Percentiles rank a stretch among this genome's conserved stretches.
Conservation (phyloP, 345 rosid species). For the Boechera divaricarpa region DNA sequence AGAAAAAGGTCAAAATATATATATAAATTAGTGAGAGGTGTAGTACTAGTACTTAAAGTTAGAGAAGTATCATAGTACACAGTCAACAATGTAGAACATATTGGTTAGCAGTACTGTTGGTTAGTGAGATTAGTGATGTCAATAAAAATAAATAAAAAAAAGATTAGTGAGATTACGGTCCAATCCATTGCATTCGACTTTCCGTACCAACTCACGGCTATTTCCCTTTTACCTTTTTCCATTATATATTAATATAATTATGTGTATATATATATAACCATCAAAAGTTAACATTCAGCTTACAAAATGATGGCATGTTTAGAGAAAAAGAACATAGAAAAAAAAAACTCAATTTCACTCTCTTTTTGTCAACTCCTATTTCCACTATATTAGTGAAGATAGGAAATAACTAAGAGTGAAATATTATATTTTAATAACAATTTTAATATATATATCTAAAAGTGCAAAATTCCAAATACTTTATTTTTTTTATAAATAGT, state of each 20-base stretch:
- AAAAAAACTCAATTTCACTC: neutral
- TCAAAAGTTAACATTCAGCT: slow-evolving; percentile 6
- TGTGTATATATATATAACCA: slow-evolving; percentile 4
- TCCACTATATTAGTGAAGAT: neutral
- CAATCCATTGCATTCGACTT: slow-evolving; percentile 25
- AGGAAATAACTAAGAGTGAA: neutral
- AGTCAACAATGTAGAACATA: slow-evolving; percentile 9
- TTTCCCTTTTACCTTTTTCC: slow-evolving; percentile 26
- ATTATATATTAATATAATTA: neutral
- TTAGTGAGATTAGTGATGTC: no score
- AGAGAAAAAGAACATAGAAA: neutral
- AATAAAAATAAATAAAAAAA: no score
- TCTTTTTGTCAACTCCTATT: neutral
- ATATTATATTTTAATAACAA: neutral
- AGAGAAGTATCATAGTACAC: slow-evolving; percentile 23
- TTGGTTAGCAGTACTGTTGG: neutral
- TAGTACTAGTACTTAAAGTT: slow-evolving; percentile 3
- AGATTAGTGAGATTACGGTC: slow-evolving; percentile 28
- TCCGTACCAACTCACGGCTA: slow-evolving; percentile 39
- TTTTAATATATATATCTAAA: neutral
- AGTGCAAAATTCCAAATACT: neutral
- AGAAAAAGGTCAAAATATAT: neutral
- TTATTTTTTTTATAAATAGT: neutral
- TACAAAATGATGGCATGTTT: slow-evolving; percentile 28
- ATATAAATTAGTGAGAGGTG: neutral